A percentile compares a stretch with the other conserved stretches of the same genome.
Conservation (phyloP, 805 yeast species). For the Crinitomyces ghanaensis region DNA sequence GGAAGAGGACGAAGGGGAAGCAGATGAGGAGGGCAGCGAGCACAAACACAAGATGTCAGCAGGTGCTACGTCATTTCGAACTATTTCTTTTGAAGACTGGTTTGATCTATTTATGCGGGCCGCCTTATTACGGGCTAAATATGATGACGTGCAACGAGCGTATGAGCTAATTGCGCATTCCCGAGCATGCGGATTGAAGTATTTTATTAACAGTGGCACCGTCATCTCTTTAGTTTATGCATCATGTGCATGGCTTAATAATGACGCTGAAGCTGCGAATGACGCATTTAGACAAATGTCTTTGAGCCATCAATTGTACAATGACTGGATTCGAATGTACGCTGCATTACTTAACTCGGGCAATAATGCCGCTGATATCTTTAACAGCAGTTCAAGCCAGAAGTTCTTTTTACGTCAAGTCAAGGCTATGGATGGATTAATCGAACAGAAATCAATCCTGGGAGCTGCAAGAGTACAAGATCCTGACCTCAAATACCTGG, state of each 20-base stretch:
- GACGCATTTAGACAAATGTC: slow-evolving; percentile 52
- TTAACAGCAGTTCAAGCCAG: slow-evolving; percentile 74
- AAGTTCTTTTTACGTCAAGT: slow-evolving; percentile 82
- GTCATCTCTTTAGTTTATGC: slow-evolving; percentile 61
- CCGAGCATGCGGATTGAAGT: too few species aligned
- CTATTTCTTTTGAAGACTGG: slow-evolving; percentile 72
- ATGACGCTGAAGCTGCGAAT: slow-evolving; percentile 44
- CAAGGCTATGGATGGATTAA: slow-evolving; percentile 73
- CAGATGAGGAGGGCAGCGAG: too few species aligned
- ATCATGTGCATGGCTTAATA: slow-evolving; percentile 40
- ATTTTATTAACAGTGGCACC: too few species aligned
- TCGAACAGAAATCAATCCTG: slow-evolving; percentile 40
- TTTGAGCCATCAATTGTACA: slow-evolving; percentile 64
- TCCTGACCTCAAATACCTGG: slow-evolving; percentile 16
- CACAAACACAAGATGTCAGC: too few species aligned
- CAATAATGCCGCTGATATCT: slow-evolving; percentile 41
- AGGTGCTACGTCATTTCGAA: slow-evolving; percentile 45
- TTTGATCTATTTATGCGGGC: slow-evolving; percentile 72
- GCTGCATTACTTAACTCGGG: slow-evolving; percentile 58
- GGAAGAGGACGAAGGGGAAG: slow-evolving; percentile 21
- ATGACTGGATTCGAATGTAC: slow-evolving; percentile 54
- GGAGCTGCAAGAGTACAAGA: slow-evolving; percentile 67
- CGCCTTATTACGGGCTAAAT: slow-evolving; percentile 53
- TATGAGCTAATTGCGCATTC: slow-evolving; percentile 62
- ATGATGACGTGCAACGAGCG: slow-evolving; percentile 52